Percentiles rank a stretch among this genome's conserved stretches.
These are phyloP conservation scores for Tolypocladium amazonense DNA, from an alignment of 2,329 filamentous ascomycete genomes.

Conservation along the genomic window DNA sequence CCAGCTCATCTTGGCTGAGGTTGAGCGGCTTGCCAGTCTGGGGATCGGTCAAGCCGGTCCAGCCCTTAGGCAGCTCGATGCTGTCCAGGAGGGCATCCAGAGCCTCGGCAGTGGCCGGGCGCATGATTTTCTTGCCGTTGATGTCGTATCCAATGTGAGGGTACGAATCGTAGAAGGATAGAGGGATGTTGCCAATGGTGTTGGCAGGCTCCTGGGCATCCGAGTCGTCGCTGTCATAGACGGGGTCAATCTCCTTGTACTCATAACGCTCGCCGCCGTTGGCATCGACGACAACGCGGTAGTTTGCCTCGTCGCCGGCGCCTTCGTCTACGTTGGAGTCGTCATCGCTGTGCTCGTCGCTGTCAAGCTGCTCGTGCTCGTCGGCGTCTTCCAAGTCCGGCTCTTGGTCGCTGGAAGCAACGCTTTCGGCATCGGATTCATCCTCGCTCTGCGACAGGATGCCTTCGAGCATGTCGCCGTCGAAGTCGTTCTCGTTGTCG, in stretches of 20 bases:
- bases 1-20: slow-evolving; percentile 76
- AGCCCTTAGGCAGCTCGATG: slow-evolving; percentile 67
- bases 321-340: neutral
- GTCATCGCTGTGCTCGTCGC: slow-evolving; percentile 24
- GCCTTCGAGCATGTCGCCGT: slow-evolving; percentile 40
- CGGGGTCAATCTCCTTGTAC: slow-evolving; percentile 86
- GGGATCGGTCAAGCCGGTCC: slow-evolving; percentile 92
- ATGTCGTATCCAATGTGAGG: no score
- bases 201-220: slow-evolving; percentile 72
- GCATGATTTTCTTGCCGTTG: no score
- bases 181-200: slow-evolving; percentile 89
- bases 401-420: neutral
- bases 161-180: slow-evolving; percentile 62
- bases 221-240: slow-evolving; percentile 92
- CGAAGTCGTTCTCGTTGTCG: slow-evolving; percentile 44
- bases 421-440: slow-evolving; percentile 14
- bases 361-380: slow-evolving; percentile 8
- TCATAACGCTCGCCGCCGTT: slow-evolving; percentile 86
- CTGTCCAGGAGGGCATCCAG: no score
- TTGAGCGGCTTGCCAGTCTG: slow-evolving; percentile 87
- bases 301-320: neutral
- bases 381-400: slow-evolving; percentile 7
- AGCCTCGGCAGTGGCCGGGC: no score
- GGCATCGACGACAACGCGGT: slow-evolving; percentile 61
- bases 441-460: slow-evolving; percentile 41